Evolutionary conservation across 306 rosid species (phyloP).

Genomic region (Hippophae gyantsensis): DNA sequence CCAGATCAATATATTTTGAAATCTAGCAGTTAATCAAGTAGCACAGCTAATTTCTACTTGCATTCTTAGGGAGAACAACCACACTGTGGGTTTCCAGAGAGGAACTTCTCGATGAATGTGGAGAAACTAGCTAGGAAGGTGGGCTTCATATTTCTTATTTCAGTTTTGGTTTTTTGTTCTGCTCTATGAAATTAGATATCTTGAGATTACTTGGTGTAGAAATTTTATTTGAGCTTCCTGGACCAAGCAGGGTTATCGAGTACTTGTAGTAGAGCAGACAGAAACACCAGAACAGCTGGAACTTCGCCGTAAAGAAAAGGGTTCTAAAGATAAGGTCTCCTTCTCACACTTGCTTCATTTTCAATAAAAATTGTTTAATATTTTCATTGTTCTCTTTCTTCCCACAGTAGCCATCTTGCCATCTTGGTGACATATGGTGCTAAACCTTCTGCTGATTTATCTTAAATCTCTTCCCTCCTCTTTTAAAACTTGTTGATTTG

Average conservation of each 20-base stretch:
- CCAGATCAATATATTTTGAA: background rate
- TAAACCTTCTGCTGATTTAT: slow-evolving; percentile 3
- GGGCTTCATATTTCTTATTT: slow-evolving; percentile 23
- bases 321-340: slow-evolving; percentile 79
- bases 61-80: slow-evolving; percentile 85
- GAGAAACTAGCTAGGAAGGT: slow-evolving; percentile 94
- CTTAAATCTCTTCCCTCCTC: background rate
- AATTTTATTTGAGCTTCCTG: slow-evolving; percentile 26
- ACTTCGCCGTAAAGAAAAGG: slow-evolving; percentile 76
- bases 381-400: background rate
- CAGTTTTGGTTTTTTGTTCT: background rate
- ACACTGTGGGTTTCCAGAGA: slow-evolving; percentile 98
- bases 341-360: background rate
- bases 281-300: slow-evolving; percentile 96
- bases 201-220: slow-evolving; percentile 12
- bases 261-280: slow-evolving; percentile 93
- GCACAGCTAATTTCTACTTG: slow-evolving; percentile 10
- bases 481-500: background rate
- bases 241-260: slow-evolving; percentile 68
- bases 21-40: background rate
- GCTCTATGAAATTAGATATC: slow-evolving; percentile 7
- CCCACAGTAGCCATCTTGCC: background rate
- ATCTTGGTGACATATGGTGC: background rate
- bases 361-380: no score
- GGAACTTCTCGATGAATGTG: slow-evolving; percentile 64